phyloP scores from a whole-genome alignment of 202 grass and related monocot genomes.

The Saccharum hybrid region DNA sequence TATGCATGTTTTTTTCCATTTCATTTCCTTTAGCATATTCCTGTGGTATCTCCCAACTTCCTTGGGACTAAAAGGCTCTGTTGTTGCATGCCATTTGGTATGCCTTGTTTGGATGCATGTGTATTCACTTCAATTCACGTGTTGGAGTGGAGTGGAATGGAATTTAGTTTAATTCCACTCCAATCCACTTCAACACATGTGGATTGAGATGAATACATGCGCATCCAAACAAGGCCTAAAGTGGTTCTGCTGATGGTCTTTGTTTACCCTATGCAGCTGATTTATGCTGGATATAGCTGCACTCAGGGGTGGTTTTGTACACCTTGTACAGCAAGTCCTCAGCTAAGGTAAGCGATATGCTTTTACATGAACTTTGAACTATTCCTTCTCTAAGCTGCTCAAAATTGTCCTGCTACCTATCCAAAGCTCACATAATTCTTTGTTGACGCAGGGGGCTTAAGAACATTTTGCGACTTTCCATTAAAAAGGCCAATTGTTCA shows the following conservation, averaged over 20 bases:
- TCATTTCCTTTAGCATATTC: conserved; percentile 21
- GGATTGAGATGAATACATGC: too few relatives aligned
- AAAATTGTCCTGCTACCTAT: neutral
- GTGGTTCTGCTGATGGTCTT: conserved; percentile 32
- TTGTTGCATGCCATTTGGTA: neutral
- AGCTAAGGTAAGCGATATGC: conserved; percentile 62
- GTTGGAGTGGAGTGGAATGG: too few relatives aligned
- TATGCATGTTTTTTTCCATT: neutral
- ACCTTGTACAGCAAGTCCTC: conserved; percentile 79
- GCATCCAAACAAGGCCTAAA: too few relatives aligned
- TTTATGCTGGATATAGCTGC: conserved; percentile 93
- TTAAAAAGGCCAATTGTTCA: conserved; percentile 82
- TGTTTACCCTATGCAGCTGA: conserved; percentile 62
- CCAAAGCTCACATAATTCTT: conserved; percentile 43
- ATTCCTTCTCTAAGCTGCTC: conserved; percentile 13
- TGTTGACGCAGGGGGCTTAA: conserved; percentile 80
- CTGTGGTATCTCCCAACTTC: conserved; percentile 2
- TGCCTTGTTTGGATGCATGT: too few relatives aligned
- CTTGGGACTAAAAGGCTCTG: neutral
- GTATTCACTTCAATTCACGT: too few relatives aligned
- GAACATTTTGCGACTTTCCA: conserved; percentile 83
- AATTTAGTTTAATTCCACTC: too few relatives aligned
- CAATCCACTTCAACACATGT: too few relatives aligned
- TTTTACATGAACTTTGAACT: conserved; percentile 25
- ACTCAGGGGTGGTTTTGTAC: conserved; percentile 98